phyloP scores from a whole-genome alignment of 1,284 basidiomycete species.

The Fomitopsis schrenkii region DNA sequence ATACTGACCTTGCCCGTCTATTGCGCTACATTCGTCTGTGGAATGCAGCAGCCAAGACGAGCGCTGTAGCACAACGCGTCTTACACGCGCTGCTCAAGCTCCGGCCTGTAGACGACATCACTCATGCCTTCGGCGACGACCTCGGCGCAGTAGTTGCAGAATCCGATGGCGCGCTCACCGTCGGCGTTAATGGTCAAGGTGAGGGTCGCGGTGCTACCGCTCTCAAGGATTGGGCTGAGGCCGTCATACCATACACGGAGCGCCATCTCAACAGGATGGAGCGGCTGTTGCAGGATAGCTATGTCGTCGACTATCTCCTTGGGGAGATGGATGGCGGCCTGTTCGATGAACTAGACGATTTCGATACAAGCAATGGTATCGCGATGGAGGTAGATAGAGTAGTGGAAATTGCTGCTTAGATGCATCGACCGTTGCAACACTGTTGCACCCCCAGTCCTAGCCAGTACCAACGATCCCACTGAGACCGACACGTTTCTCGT shows the following conservation, averaged over 20 bases:
- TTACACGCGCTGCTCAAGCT: slow-evolving; percentile 82
- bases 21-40: slow-evolving; percentile 86
- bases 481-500: too few species aligned
- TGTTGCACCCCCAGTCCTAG: too few species aligned
- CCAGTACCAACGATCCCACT: too few species aligned
- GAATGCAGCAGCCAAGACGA: slow-evolving; percentile 90
- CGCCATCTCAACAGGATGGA: slow-evolving; percentile 87
- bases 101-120: slow-evolving; percentile 68
- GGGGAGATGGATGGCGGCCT: slow-evolving; percentile 89
- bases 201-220: slow-evolving; percentile 35
- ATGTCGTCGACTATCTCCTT: slow-evolving; percentile 89
- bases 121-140: slow-evolving; percentile 56
- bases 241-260: slow-evolving; percentile 90
- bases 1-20: slow-evolving; percentile 76
- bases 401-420: slow-evolving; percentile 15
- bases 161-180: slow-evolving; percentile 12
- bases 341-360: slow-evolving; percentile 44
- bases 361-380: slow-evolving; percentile 36
- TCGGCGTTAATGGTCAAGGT: slow-evolving; percentile 14
- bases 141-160: background rate
- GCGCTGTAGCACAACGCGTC: slow-evolving; percentile 82
- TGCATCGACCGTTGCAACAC: too few species aligned
- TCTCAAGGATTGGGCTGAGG: slow-evolving; percentile 78
- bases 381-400: slow-evolving; percentile 27
- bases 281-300: slow-evolving; percentile 87